These are phyloP conservation scores for Salix viminalis DNA, from an alignment of 345 rosid species.

Conservation along the genomic window DNA sequence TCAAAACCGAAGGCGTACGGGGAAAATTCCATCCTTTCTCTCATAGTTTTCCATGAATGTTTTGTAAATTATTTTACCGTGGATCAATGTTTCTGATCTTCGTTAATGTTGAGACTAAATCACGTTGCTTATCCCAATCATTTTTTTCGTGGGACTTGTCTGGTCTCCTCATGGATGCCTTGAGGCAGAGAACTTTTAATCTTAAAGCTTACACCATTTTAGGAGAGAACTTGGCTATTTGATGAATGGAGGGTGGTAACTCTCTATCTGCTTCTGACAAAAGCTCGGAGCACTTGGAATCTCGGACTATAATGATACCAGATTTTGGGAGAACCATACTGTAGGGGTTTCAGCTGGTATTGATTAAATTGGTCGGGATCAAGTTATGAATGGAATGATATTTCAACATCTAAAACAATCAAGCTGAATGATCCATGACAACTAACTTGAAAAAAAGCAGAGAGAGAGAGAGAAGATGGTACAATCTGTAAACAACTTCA, in stretches of 20 bases:
- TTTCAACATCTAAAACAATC: too few species aligned
- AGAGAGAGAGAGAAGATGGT: too few species aligned
- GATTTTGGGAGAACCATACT: not conserved
- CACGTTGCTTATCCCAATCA: not conserved
- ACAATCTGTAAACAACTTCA: too few species aligned
- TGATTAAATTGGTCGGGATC: not conserved
- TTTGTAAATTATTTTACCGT: constrained; percentile 38
- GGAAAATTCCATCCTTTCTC: constrained; percentile 28
- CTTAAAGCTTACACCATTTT: not conserved
- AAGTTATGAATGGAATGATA: not conserved
- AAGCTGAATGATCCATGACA: too few species aligned
- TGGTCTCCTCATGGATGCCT: not conserved
- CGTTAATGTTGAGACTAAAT: constrained; percentile 15
- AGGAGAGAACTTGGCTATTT: not conserved
- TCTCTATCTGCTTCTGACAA: not conserved
- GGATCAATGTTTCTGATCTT: constrained; percentile 27
- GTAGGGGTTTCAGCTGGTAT: not conserved
- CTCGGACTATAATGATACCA: too few species aligned
- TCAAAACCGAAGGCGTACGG: constrained; percentile 28
- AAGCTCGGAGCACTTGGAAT: not conserved
- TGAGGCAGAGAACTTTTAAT: not conserved
- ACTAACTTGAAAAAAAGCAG: too few species aligned
- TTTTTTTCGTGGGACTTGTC: not conserved
- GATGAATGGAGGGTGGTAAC: not conserved
- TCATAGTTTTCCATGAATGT: constrained; percentile 30